Evolutionary conservation across 768 basidiomycete genomes (phyloP).

Genomic region (Termitomyces sp.): DNA sequence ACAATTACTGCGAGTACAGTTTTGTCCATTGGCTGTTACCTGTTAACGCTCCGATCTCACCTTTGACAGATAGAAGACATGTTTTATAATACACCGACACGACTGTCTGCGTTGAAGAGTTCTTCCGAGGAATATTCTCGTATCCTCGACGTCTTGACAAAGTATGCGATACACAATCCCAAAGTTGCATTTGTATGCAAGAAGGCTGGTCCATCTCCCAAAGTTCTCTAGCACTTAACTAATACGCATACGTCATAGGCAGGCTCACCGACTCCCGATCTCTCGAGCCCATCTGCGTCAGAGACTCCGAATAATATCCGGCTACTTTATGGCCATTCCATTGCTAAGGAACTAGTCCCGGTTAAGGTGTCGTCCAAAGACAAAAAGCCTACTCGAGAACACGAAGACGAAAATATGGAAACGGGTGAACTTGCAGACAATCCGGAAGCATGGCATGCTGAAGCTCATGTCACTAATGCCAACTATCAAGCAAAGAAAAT

Average conservation of each 20-base stretch:
- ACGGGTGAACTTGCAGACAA: constrained; percentile 29
- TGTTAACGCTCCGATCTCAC: not conserved
- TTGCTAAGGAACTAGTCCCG: constrained; percentile 73
- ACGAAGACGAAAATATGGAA: constrained; percentile 22
- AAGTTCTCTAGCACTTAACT: not conserved
- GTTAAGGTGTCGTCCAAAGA: constrained; percentile 32
- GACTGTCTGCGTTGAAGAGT: constrained; percentile 79
- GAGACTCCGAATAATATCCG: constrained; percentile 68
- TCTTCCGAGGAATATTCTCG: constrained; percentile 89
- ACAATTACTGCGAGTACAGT: constrained; percentile 63
- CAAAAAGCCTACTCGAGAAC: constrained; percentile 14
- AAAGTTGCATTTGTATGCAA: constrained; percentile 86
- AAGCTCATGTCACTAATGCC: constrained; percentile 77
- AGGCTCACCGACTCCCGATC: constrained; percentile 70
- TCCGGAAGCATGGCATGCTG: constrained; percentile 62
- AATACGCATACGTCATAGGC: constrained; percentile 39
- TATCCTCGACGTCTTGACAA: constrained; percentile 88
- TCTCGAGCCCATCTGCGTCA: constrained; percentile 74
- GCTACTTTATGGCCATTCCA: constrained; percentile 73
- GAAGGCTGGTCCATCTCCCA: constrained; percentile 53
- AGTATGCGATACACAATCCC: constrained; percentile 93
- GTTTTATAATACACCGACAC: constrained; percentile 90
- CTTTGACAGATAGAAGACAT: constrained; percentile 80
- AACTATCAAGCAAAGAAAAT: constrained; percentile 90
- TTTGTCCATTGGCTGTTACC: not conserved